Percentiles rank a stretch among this genome's conserved stretches.
These are phyloP conservation scores for Clavispora phyllophila DNA, from an alignment of 805 yeast species.

Conservation along the genomic window DNA sequence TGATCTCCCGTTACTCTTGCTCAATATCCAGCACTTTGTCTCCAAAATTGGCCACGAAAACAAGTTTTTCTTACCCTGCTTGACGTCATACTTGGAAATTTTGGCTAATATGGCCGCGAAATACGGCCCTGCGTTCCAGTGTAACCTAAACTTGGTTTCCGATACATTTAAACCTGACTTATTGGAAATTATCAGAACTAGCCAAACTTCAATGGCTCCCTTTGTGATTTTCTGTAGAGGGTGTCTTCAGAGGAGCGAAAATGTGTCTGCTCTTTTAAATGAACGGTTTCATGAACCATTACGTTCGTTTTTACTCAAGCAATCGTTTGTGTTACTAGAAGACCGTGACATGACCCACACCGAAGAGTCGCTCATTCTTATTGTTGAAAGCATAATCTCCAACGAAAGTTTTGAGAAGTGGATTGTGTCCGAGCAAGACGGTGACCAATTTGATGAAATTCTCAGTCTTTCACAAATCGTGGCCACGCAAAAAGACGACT, in stretches of 20 bases:
- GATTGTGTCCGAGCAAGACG: not conserved
- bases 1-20: slow-evolving; percentile 5
- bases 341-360: not conserved
- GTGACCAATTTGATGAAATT: not conserved
- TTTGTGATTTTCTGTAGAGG: slow-evolving; percentile 4
- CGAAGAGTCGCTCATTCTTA: not conserved
- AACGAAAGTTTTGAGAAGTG: slow-evolving; percentile 2
- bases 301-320: slow-evolving; percentile 1
- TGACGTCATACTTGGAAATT: slow-evolving; percentile 10
- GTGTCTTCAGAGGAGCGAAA: not conserved
- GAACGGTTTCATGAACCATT: not conserved
- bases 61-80: slow-evolving; percentile 4
- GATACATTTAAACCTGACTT: slow-evolving; percentile 3
- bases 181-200: not conserved
- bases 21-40: slow-evolving; percentile 6
- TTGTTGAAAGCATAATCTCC: slow-evolving; percentile 5
- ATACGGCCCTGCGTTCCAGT: not conserved
- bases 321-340: not conserved
- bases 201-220: slow-evolving; percentile 3
- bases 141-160: slow-evolving; percentile 1
- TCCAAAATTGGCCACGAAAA: not conserved
- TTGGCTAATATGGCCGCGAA: slow-evolving; percentile 10
- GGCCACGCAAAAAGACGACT: slow-evolving; percentile 33
- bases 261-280: not conserved
- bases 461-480: slow-evolving; percentile 26